Conservation (phyloP, 805 yeast genomes). For the Candida boleticola region DNA sequence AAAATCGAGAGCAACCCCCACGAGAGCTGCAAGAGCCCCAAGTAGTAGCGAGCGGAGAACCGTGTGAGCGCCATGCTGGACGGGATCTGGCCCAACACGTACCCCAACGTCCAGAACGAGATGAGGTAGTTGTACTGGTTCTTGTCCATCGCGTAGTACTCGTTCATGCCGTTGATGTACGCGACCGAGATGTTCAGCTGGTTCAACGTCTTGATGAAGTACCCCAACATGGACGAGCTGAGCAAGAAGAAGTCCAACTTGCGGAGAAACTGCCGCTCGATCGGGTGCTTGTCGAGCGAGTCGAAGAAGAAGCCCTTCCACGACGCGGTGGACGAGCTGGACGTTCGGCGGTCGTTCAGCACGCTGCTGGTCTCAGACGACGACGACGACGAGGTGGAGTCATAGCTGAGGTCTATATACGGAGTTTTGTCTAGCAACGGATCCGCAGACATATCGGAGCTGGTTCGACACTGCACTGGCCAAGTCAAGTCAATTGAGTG, state of each 20-base stretch:
- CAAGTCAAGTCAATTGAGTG: background rate
- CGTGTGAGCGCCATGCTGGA: slow-evolving; percentile 40
- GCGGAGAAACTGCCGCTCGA: slow-evolving; percentile 40
- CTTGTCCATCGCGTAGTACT: slow-evolving; percentile 31
- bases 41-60: slow-evolving; percentile 41
- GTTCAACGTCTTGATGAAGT: slow-evolving; percentile 39
- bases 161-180: slow-evolving; percentile 41
- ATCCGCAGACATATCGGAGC: background rate
- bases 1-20: slow-evolving; percentile 45
- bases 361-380: background rate
- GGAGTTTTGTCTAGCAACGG: background rate
- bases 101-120: slow-evolving; percentile 44
- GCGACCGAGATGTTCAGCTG: slow-evolving; percentile 37
- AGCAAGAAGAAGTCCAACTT: slow-evolving; percentile 56
- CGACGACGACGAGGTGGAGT: background rate
- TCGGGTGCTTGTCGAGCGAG: slow-evolving; percentile 34
- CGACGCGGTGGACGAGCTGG: background rate
- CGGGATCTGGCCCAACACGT: slow-evolving; percentile 45
- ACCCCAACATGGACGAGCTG: slow-evolving; percentile 48
- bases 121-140: slow-evolving; percentile 39
- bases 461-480: background rate
- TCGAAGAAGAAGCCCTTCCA: slow-evolving; percentile 20
- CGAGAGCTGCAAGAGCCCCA: slow-evolving; percentile 41
- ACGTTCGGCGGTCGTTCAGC: background rate
- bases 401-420: background rate